Percentiles rank a stretch among this genome's conserved stretches.
Conservation (phyloP, 768 basidiomycete genomes). For the Postia placenta region DNA sequence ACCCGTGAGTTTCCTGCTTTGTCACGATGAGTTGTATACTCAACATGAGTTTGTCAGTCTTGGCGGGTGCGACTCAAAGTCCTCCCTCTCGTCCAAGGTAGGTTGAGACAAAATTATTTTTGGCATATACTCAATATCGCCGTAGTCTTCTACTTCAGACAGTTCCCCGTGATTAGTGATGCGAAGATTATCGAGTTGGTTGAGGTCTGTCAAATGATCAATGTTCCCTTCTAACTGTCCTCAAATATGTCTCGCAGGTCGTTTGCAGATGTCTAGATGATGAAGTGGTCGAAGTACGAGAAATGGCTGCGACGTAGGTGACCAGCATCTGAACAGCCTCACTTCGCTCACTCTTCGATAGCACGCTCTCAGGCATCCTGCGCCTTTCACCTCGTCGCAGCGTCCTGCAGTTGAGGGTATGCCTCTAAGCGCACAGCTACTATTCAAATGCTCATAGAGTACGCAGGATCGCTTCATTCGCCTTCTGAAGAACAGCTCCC, state of each 20-base stretch:
- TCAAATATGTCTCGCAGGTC: slow-evolving; percentile 37
- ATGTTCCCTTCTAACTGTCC: background rate
- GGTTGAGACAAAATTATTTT: background rate
- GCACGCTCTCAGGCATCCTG: slow-evolving; percentile 77
- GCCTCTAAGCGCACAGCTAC: slow-evolving; percentile 18
- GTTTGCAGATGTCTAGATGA: slow-evolving; percentile 79
- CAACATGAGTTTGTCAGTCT: no score
- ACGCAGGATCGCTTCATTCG: slow-evolving; percentile 70
- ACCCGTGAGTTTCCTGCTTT: slow-evolving; percentile 56
- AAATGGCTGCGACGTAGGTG: slow-evolving; percentile 79
- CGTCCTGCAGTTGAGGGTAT: slow-evolving; percentile 65
- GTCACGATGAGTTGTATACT: no score
- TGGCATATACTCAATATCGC: background rate
- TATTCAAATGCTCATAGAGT: background rate
- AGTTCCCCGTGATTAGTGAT: slow-evolving; percentile 76
- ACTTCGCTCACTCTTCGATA: slow-evolving; percentile 17
- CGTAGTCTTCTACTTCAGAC: slow-evolving; percentile 82
- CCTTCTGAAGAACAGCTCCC: slow-evolving; percentile 58
- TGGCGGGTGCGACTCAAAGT: slow-evolving; percentile 87
- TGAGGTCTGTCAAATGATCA: slow-evolving; percentile 40
- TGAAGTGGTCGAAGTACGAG: slow-evolving; percentile 83
- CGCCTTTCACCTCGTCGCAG: slow-evolving; percentile 76
- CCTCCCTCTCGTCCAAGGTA: slow-evolving; percentile 76
- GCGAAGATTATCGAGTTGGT: slow-evolving; percentile 72
- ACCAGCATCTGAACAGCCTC: background rate